Percentiles rank a stretch among this genome's conserved stretches.
Conservation (phyloP, 148 eudicot species). For the Rhododendron griersonianum region DNA sequence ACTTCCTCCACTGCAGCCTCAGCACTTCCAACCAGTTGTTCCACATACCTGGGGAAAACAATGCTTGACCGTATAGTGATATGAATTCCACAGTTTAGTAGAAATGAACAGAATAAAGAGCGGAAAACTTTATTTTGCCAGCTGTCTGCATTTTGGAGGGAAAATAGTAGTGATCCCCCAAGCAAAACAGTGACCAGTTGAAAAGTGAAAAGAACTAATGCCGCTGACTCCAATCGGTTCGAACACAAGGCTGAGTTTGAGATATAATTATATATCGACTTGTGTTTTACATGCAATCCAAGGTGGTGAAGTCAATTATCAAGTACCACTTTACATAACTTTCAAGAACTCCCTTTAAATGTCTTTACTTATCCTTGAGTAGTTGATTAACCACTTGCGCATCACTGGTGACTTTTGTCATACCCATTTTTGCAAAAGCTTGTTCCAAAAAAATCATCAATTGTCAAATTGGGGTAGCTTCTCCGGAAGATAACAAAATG, state of each 20-base stretch:
- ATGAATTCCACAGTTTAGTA: background rate
- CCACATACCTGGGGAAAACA: slow-evolving; percentile 62
- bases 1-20: slow-evolving; percentile 98
- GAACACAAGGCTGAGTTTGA: background rate
- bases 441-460: background rate
- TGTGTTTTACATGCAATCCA: background rate
- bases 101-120: background rate
- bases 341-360: background rate
- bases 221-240: background rate
- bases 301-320: background rate
- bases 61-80: background rate
- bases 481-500: background rate
- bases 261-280: background rate
- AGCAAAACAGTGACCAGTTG: background rate
- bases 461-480: background rate
- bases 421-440: background rate
- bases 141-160: background rate
- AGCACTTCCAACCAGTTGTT: slow-evolving; percentile 90
- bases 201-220: background rate
- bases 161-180: background rate
- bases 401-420: background rate
- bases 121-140: background rate
- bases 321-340: background rate
- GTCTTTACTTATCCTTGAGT: background rate
- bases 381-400: background rate